Evolutionary conservation across 495 filamentous ascomycete species (phyloP).

Genomic region (Penicillium bovifimosum): DNA sequence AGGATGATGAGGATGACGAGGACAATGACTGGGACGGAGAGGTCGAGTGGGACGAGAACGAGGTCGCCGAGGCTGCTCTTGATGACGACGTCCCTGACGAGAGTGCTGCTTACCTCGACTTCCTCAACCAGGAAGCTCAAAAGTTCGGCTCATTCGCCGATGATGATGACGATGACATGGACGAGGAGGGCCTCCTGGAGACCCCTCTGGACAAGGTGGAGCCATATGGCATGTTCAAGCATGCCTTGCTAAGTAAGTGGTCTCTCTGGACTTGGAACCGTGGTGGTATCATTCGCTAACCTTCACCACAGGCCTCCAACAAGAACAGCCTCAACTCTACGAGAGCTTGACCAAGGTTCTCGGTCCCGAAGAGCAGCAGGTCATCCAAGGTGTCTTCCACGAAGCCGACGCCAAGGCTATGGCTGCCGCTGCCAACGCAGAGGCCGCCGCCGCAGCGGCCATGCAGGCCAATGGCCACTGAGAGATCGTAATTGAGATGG

Average conservation of each 20-base stretch:
- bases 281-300: conserved; percentile 13
- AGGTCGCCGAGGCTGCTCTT: conserved; percentile 48
- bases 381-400: conserved; percentile 74
- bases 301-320: conserved; percentile 65
- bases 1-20: conserved; percentile 70
- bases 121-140: conserved; percentile 86
- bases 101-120: conserved; percentile 90
- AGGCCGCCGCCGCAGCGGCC: conserved; percentile 33
- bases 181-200: conserved; percentile 87
- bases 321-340: conserved; percentile 87
- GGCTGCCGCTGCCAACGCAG: conserved; percentile 33
- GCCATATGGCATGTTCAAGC: conserved; percentile 82
- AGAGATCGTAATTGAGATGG: conserved; percentile 17
- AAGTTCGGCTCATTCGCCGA: conserved; percentile 68
- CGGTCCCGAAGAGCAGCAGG: conserved; percentile 69
- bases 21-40: conserved; percentile 62
- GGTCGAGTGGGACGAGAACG: conserved; percentile 65
- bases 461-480: conserved; percentile 36
- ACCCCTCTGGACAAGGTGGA: conserved; percentile 92
- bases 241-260: conserved; percentile 74
- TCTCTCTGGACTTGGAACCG: background rate
- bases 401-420: conserved; percentile 64
- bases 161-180: conserved; percentile 82
- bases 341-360: conserved; percentile 72
- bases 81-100: conserved; percentile 74